A percentile compares a stretch with the other conserved stretches of the same genome.
Conservation (phyloP, 352 stramenopile species). For the Saprolegnia diclina region DNA sequence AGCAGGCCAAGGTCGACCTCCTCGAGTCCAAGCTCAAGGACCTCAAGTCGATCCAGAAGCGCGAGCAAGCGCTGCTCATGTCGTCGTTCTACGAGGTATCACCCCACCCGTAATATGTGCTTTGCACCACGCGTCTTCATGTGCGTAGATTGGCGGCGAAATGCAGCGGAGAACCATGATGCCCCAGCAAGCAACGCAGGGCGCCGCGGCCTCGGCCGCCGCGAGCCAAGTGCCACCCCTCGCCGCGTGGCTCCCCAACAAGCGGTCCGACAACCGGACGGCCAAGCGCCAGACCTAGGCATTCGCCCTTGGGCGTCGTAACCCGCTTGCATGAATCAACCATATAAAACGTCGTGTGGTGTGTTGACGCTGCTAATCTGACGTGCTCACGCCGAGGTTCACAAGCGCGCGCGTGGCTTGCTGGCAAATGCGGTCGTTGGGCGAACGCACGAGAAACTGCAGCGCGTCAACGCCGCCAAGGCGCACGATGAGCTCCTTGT, state of each 20-base stretch:
- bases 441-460: conserved; percentile 66
- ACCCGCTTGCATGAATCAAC: background rate
- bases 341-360: conserved; percentile 22
- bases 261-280: conserved; percentile 68
- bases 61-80: conserved; percentile 84
- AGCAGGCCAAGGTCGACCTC: conserved; percentile 76
- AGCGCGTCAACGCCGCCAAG: conserved; percentile 76
- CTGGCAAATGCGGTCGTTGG: conserved; percentile 85
- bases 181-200: conserved; percentile 37
- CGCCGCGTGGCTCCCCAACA: conserved; percentile 74
- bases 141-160: conserved; percentile 72
- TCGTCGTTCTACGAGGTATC: conserved; percentile 83
- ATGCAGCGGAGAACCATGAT: conserved; percentile 86
- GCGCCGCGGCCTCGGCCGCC: conserved; percentile 29
- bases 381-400: conserved; percentile 81
- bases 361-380: conserved; percentile 41
- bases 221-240: conserved; percentile 38
- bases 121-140: background rate
- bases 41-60: conserved; percentile 64
- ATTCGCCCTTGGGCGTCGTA: no score
- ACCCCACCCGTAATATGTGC: background rate
- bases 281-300: conserved; percentile 39
- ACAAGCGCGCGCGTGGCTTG: conserved; percentile 82
- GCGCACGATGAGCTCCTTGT: conserved; percentile 85
- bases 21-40: conserved; percentile 85